Conservation (phyloP, 1,139 yeast species). For the Dujonia santamariae region DNA sequence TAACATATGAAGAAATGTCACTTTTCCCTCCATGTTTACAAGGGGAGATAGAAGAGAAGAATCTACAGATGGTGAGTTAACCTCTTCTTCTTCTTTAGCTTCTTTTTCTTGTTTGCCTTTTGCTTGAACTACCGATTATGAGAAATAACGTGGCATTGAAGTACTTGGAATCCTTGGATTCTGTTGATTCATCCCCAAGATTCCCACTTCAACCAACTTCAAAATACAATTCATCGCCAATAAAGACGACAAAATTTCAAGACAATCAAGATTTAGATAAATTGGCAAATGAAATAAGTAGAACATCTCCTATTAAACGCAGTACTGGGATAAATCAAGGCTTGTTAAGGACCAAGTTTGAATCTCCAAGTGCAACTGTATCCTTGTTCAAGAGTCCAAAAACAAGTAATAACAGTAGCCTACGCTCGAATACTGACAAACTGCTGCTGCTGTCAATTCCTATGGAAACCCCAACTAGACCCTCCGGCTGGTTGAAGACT, state of each 20-base stretch:
- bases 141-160: slow-evolving; percentile 28
- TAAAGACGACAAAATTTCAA: slow-evolving; percentile 9
- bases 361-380: slow-evolving; percentile 45
- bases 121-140: no score
- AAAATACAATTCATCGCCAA: slow-evolving; percentile 20
- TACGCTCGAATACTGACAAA: slow-evolving; percentile 1
- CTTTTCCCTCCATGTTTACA: no score
- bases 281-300: slow-evolving; percentile 35
- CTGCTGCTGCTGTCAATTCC: slow-evolving; percentile 14
- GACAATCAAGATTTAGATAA: slow-evolving; percentile 35
- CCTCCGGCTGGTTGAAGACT: slow-evolving; percentile 2
- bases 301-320: slow-evolving; percentile 27
- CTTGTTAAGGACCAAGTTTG: slow-evolving; percentile 26
- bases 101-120: no score
- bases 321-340: background rate
- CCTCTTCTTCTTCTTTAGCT: no score
- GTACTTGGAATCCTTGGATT: slow-evolving; percentile 31
- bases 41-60: no score
- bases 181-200: slow-evolving; percentile 18
- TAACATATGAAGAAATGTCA: no score
- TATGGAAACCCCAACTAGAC: slow-evolving; percentile 13
- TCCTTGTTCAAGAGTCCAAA: slow-evolving; percentile 35
- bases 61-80: no score
- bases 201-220: slow-evolving; percentile 32
- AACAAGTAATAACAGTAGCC: slow-evolving; percentile 1